Conservation (phyloP, 148 eudicot species). For the Cornus controversa region DNA sequence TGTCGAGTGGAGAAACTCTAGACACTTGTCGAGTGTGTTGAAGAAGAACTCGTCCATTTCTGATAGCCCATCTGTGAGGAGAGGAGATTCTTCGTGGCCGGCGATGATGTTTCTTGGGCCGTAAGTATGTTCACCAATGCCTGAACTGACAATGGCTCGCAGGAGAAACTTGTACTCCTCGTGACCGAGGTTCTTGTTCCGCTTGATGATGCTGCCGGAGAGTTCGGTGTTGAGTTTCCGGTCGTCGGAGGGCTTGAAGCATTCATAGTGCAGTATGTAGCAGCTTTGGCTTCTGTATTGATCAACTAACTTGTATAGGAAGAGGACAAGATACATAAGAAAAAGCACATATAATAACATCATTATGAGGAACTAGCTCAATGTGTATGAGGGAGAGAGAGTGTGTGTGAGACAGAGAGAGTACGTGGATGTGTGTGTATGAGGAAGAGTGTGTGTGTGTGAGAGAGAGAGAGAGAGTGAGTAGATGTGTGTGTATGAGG, state of each 20-base stretch:
- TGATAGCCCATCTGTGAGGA: conserved; percentile 16
- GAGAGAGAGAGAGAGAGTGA: no score
- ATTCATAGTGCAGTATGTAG: conserved; percentile 41
- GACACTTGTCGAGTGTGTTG: conserved; percentile 23
- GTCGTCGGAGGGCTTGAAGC: conserved; percentile 35
- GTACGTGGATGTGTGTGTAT: no score
- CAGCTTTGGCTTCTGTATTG: conserved; percentile 20
- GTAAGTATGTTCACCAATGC: conserved; percentile 42
- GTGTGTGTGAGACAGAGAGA: no score
- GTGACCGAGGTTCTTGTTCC: conserved; percentile 34
- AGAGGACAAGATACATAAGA: conserved; percentile 12
- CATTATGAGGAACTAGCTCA: conserved; percentile 10
- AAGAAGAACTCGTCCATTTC: conserved; percentile 35
- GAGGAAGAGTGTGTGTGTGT: no score
- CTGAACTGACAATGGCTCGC: conserved; percentile 32
- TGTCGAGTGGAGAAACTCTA: conserved; percentile 7
- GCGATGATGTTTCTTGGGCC: conserved; percentile 27
- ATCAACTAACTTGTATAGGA: conserved; percentile 7
- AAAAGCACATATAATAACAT: conserved; percentile 17
- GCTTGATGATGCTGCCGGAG: conserved; percentile 21
- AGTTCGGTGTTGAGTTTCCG: conserved; percentile 23
- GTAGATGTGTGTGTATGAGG: no score
- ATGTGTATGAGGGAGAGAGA: no score
- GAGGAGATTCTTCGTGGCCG: conserved; percentile 23
- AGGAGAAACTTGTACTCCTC: conserved; percentile 40